Base-by-base conservation (phyloP, 2,329 filamentous ascomycete species). In the Apiospora koreana region DNA sequence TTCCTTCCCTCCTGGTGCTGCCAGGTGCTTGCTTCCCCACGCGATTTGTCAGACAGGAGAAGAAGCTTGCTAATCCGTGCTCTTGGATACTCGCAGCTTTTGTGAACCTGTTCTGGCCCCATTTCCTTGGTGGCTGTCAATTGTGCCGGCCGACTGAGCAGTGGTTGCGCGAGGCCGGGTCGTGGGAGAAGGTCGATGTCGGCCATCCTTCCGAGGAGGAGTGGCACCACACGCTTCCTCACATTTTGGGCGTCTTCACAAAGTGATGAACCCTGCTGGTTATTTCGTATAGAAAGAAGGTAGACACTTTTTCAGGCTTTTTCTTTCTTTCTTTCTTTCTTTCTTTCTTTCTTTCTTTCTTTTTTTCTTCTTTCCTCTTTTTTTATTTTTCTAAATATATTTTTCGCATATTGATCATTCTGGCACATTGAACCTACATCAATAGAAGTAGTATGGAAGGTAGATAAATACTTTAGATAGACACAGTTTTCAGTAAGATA, bases 101-200 rank as follows among this genome's bases (percentile, higher is more conserved):
- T 25, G 71, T 87, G 48, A 87, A 88, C 69, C 50, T 88, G 12
- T 79, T 86, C 71, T 89, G 88, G 87, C 85, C 86, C 1, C 78
- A 80, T 35, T 77, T 85, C 58, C 75, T 89, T 48, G 86, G 86
- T 2, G 87, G 86, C 4, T 89, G 88, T 71, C 76, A 85, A 58
- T 77, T 89, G 16, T 83, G 83, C 69, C 82, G 86, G 12, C 80
- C 83, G 58, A 90, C 87, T 0, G 81, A 79, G 35, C 80, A 80
- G 69, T 83, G 77, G 28, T 76, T 89, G n/a, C 80, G 79, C 38
- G 80, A 84, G 45, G 86, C 84, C 12, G 88, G 87, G 0, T 78
- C 81, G 0, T 90, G 88, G 86, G 78, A 81, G 6, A 79, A 81
- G 8, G 76, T 88, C 12, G 86, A 89, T 71, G 74, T 89, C 6